Evolutionary conservation across 805 yeast genomes (phyloP).

Genomic region (Crinitomyces ghanaensis): DNA sequence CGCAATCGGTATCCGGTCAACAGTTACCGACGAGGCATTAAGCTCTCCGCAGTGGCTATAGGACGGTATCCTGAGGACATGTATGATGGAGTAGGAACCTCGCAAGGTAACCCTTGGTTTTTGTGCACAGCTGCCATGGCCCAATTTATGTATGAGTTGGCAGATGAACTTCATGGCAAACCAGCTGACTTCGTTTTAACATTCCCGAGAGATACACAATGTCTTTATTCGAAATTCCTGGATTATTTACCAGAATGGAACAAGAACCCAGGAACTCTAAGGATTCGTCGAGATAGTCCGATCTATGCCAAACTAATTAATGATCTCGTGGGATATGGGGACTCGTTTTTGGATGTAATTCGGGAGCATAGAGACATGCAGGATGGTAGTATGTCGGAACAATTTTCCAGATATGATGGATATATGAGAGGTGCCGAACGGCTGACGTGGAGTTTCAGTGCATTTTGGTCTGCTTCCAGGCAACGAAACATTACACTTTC

Average conservation of each 20-base stretch:
- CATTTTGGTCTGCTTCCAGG: constrained; percentile 49
- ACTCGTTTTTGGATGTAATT: constrained; percentile 37
- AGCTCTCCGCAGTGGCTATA: constrained; percentile 46
- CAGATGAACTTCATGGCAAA: constrained; percentile 17
- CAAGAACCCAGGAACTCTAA: constrained; percentile 5
- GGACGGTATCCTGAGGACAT: constrained; percentile 92
- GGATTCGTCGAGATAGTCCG: constrained; percentile 6
- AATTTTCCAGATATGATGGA: constrained; percentile 71
- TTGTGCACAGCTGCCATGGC: constrained; percentile 34
- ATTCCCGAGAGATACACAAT: constrained; percentile 6
- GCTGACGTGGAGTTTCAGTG: constrained; percentile 84
- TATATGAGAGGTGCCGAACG: constrained; percentile 79
- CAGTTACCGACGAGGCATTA: constrained; percentile 12
- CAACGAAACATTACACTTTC: constrained; percentile 12
- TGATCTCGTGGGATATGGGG: constrained; percentile 30
- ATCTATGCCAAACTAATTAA: constrained; percentile 11
- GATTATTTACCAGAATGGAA: constrained; percentile 13
- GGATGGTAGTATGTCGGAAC: constrained; percentile 76
- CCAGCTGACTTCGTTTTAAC: constrained; percentile 10
- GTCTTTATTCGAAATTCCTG: constrained; percentile 13
- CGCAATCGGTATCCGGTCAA: constrained; percentile 68
- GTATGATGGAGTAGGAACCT: constrained; percentile 60
- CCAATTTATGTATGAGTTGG: constrained; percentile 23
- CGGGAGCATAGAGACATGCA: constrained; percentile 35
- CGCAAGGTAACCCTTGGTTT: constrained; percentile 93